Evolutionary conservation across 495 filamentous ascomycete genomes (phyloP), one percentile per base, ranked within the genome.

Genomic region (Diplogelasinospora grovesii): DNA sequence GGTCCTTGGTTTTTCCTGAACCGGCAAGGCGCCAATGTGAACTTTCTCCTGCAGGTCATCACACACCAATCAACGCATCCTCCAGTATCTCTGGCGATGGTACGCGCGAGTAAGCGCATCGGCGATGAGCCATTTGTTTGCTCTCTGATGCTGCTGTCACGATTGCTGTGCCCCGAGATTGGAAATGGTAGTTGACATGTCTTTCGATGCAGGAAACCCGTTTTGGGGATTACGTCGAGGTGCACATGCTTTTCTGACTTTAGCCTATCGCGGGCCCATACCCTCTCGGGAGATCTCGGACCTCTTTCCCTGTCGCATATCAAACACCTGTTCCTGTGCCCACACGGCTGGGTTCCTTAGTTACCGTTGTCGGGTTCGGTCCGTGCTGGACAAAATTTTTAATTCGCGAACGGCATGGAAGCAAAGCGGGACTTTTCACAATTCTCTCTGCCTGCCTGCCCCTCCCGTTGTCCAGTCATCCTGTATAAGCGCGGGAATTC

Each of bases 221-320:
- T 29, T 29, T 29, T 14, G n/a, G 27, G 11, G 27, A 29, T 29
- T 29, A 29, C 27, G 27, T 29, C 27, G 27, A 29, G 15, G 27
- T n/a, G n/a, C n/a, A n/a, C n/a, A 29, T 11, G 27, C 11, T 10
- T 10, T n/a, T n/a, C 9, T 11, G 7, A 18, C 3, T 33, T 33
- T 33, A 26, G n/a, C 23, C 35, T 38, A 9, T 38, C 23, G 9
- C 16, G 22, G 22, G 26, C 25, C 33, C 32, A 36, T 31, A 36
- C 32, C 44, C 22, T 39, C 14, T 49, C 48, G 48, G 48, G 25
- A 48, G 27, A 50, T 47, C n/a, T 50, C 48, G 48, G 48, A 29
- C 27, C 35, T n/a, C 13, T 19, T 35, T 1, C 29, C 39, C 42
- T 48, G 36, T 28, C 31, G 33, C 45, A 38, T 29, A 44, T 45